phyloP scores from a whole-genome alignment of 2,329 filamentous ascomycete species.

The Curvularia lunata region DNA sequence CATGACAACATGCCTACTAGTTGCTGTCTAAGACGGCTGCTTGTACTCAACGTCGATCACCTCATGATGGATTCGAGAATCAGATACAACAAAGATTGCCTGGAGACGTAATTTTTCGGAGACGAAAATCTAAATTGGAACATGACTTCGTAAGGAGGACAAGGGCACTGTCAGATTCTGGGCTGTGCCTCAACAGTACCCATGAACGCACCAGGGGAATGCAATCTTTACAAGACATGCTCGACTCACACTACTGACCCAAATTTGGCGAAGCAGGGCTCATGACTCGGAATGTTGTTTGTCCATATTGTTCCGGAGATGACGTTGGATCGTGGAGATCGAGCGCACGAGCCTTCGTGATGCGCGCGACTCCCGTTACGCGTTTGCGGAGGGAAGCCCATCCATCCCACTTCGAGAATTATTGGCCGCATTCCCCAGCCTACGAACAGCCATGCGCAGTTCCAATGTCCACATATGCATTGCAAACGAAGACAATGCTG shows the following conservation, averaged over 20 bases:
- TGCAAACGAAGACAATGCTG: conserved; percentile 43
- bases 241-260: background rate
- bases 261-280: background rate
- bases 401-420: conserved; percentile 18
- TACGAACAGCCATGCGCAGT: conserved; percentile 35
- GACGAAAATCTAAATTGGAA: conserved; percentile 46
- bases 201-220: background rate
- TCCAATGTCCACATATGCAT: conserved; percentile 36
- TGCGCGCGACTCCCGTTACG: conserved; percentile 26
- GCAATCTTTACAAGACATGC: background rate
- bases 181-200: background rate
- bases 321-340: conserved; percentile 18
- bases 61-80: conserved; percentile 45
- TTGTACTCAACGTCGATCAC: conserved; percentile 54
- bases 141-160: conserved; percentile 40
- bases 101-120: conserved; percentile 46
- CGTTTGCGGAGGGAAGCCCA: conserved; percentile 24
- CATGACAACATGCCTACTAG: conserved; percentile 54
- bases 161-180: background rate
- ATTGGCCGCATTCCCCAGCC: conserved; percentile 5
- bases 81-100: conserved; percentile 51
- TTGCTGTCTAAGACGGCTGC: conserved; percentile 51
- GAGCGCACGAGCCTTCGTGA: conserved; percentile 26
- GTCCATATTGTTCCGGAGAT: conserved; percentile 3
- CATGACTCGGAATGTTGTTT: background rate